These are phyloP conservation scores for Acacia acuminata DNA, from an alignment of 306 rosid species.

Conservation along the genomic window DNA sequence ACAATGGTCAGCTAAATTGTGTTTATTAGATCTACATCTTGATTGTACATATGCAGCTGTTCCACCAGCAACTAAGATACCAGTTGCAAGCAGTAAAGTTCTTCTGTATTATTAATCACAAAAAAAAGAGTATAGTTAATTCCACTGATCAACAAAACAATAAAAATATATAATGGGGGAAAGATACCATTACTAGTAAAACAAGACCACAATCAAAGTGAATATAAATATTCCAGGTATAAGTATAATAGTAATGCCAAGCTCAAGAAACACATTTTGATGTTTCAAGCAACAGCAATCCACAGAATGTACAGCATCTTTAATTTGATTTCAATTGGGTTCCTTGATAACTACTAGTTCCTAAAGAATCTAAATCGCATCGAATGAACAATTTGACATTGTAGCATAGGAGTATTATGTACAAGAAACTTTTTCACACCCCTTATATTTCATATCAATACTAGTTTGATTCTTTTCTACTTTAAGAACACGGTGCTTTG, in stretches of 20 bases:
- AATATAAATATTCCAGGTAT: constrained; percentile 14
- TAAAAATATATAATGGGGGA: constrained; percentile 1
- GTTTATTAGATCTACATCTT: constrained; percentile 52
- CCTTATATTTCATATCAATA: background rate
- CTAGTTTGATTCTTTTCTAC: background rate
- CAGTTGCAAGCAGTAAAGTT: constrained; percentile 83
- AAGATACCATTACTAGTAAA: constrained; percentile 20
- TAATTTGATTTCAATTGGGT: background rate
- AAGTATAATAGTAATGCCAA: constrained; percentile 6
- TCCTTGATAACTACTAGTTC: constrained; percentile 1
- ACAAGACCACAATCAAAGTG: constrained; percentile 21
- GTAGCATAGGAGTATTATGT: constrained; percentile 14
- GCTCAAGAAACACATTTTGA: constrained; percentile 7
- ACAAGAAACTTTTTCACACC: constrained; percentile 14
- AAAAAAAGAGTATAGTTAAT: constrained; percentile 23
- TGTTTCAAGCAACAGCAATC: constrained; percentile 29
- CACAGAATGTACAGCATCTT: constrained; percentile 8
- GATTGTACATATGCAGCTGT: constrained; percentile 82
- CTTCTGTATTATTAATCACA: constrained; percentile 55
- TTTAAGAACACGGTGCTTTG: background rate
- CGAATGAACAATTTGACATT: constrained; percentile 4
- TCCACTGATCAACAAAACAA: constrained; percentile 15
- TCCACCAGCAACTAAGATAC: constrained; percentile 84
- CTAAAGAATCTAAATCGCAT: background rate
- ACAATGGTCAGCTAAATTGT: constrained; percentile 40